Conservation (phyloP, 148 eudicot species). For the Agrostemma githago region DNA sequence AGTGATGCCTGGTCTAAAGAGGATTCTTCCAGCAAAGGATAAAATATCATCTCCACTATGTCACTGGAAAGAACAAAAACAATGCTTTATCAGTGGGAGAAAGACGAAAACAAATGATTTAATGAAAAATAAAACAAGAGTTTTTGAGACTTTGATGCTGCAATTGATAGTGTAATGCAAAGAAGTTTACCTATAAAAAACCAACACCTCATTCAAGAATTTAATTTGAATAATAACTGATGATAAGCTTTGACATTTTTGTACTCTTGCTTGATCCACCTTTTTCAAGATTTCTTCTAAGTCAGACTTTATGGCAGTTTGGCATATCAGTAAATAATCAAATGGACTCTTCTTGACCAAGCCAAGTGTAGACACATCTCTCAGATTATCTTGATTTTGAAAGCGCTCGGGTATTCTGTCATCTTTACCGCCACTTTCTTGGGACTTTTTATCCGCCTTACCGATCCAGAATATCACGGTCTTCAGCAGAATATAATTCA, state of each 20-base stretch:
- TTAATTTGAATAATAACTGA: slow-evolving; percentile 47
- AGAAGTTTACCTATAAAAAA: slow-evolving; percentile 58
- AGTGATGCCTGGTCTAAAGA: slow-evolving; percentile 28
- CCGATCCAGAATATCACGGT: slow-evolving; percentile 66
- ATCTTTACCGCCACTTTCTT: slow-evolving; percentile 17
- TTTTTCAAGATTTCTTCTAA: slow-evolving; percentile 45
- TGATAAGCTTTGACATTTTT: slow-evolving; percentile 33
- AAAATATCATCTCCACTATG: slow-evolving; percentile 50
- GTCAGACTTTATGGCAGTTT: slow-evolving; percentile 53
- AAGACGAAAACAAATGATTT: not conserved
- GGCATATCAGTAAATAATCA: slow-evolving; percentile 59
- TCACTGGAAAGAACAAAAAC: slow-evolving; percentile 41
- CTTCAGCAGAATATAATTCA: slow-evolving; percentile 32
- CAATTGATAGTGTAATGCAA: slow-evolving; percentile 4
- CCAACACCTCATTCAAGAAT: slow-evolving; percentile 61
- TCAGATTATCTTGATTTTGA: slow-evolving; percentile 29
- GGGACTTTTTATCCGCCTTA: slow-evolving; percentile 27
- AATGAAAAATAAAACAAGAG: slow-evolving; percentile 14
- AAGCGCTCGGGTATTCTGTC: slow-evolving; percentile 30
- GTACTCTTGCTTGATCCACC: slow-evolving; percentile 43
- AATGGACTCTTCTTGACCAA: slow-evolving; percentile 32
- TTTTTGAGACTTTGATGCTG: not conserved
- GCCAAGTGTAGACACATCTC: slow-evolving; percentile 26
- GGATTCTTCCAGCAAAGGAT: slow-evolving; percentile 42
- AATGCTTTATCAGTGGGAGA: not conserved